phyloP scores from a whole-genome alignment of 2,329 filamentous ascomycete species.

The Aspergillus novoparasiticus region DNA sequence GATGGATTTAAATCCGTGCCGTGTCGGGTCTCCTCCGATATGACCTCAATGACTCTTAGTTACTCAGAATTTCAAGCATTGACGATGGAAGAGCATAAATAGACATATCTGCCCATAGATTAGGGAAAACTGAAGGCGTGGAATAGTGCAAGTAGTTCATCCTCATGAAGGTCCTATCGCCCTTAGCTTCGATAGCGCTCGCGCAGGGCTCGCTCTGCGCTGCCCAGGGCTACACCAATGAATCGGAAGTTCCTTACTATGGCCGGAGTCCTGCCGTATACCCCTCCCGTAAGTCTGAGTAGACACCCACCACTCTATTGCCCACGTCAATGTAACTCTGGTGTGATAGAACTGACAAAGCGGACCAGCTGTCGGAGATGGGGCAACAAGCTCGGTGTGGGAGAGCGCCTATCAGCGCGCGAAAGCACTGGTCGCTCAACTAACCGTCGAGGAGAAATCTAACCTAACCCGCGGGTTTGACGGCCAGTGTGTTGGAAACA shows the following conservation, averaged over 20 bases:
- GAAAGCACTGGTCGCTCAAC: constrained; percentile 12
- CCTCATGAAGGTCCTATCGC: background rate
- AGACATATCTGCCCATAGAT: background rate
- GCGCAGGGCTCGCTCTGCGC: background rate
- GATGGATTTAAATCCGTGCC: background rate
- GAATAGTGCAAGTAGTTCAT: background rate
- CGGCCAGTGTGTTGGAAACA: constrained; percentile 13
- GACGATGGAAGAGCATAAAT: background rate
- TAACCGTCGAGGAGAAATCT: constrained; percentile 19
- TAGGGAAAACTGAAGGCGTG: no score
- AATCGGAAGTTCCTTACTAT: background rate
- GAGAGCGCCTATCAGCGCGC: background rate
- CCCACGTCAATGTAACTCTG: background rate
- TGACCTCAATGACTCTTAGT: background rate
- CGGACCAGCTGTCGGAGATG: background rate
- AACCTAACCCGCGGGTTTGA: constrained; percentile 13
- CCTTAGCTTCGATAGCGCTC: background rate
- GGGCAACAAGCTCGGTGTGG: background rate
- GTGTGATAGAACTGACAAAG: background rate
- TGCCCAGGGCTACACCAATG: background rate
- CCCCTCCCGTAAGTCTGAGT: background rate
- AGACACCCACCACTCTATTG: background rate
- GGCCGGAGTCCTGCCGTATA: background rate
- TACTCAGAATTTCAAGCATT: background rate
- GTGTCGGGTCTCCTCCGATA: background rate